phyloP scores from a whole-genome alignment of 305 asterid genomes.

The Petunia hybrid region DNA sequence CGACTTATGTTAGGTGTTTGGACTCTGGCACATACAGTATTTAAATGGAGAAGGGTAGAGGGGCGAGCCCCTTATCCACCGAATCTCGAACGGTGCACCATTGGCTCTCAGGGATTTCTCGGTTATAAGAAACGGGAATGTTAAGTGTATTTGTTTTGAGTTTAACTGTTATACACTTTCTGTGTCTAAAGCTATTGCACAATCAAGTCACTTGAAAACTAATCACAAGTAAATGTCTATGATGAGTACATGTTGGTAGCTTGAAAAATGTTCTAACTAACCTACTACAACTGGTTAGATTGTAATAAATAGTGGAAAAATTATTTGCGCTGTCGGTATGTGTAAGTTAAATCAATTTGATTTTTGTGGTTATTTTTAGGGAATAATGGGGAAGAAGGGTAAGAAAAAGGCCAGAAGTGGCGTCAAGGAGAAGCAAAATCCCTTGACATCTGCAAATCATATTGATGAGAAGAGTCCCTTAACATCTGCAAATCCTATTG shows the following conservation, averaged over 20 bases:
- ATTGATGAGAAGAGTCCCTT: slow-evolving; percentile 35
- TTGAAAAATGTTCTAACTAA: not conserved
- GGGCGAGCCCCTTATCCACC: no score
- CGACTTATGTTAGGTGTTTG: no score
- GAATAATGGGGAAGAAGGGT: slow-evolving; percentile 78
- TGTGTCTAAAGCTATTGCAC: not conserved
- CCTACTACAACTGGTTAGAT: not conserved
- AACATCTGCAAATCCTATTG: slow-evolving; percentile 39
- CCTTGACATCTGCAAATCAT: slow-evolving; percentile 42
- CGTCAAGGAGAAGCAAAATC: slow-evolving; percentile 62
- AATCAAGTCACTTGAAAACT: not conserved
- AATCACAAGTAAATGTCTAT: slow-evolving; percentile 11
- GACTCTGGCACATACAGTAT: no score
- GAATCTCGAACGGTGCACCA: no score
- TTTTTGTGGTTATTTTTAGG: slow-evolving; percentile 32
- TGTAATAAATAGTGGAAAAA: not conserved
- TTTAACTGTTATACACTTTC: not conserved
- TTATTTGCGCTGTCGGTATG: not conserved
- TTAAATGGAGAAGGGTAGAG: no score
- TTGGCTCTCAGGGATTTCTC: no score
- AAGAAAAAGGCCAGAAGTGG: slow-evolving; percentile 73
- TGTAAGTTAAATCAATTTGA: slow-evolving; percentile 6
- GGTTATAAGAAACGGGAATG: no score
- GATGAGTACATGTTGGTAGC: not conserved
- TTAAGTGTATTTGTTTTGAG: not conserved